phyloP scores from a whole-genome alignment of 2,329 filamentous ascomycete genomes.

The Botrytis cinerea region DNA sequence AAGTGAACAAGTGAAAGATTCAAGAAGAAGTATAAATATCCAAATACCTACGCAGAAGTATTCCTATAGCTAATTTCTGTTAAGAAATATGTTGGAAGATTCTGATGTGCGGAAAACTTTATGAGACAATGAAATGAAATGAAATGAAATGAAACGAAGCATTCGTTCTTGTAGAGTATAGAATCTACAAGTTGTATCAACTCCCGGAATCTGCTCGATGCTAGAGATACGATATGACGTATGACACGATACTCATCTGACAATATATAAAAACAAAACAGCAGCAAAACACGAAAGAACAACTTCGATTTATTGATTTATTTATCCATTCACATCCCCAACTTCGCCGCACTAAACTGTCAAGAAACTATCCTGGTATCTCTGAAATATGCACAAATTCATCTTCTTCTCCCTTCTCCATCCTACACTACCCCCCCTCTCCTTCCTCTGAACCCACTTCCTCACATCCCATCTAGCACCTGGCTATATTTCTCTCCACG shows the following conservation, averaged over 20 bases:
- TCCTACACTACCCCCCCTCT: background rate
- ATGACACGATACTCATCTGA: background rate
- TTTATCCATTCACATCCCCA: background rate
- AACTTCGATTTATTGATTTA: background rate
- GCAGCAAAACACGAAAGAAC: background rate
- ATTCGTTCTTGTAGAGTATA: too few relatives aligned
- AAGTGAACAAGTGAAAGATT: too few relatives aligned
- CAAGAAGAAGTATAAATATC: too few relatives aligned
- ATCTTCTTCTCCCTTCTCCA: background rate
- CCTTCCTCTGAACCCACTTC: too few relatives aligned
- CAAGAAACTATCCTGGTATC: slow-evolving; percentile 10
- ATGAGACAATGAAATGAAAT: background rate
- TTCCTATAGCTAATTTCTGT: too few relatives aligned
- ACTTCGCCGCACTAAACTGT: background rate
- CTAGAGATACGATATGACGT: background rate
- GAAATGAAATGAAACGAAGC: background rate
- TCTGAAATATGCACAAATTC: background rate
- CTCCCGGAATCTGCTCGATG: rapidly evolving
- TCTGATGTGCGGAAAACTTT: too few relatives aligned
- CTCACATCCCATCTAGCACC: background rate
- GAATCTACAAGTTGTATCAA: background rate
- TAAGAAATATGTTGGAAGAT: too few relatives aligned
- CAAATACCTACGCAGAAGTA: too few relatives aligned
- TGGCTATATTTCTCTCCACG: background rate
- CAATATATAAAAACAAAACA: rapidly evolving